Base-by-base conservation (phyloP, 2,329 filamentous ascomycete species). In the Leptographium procerum region DNA sequence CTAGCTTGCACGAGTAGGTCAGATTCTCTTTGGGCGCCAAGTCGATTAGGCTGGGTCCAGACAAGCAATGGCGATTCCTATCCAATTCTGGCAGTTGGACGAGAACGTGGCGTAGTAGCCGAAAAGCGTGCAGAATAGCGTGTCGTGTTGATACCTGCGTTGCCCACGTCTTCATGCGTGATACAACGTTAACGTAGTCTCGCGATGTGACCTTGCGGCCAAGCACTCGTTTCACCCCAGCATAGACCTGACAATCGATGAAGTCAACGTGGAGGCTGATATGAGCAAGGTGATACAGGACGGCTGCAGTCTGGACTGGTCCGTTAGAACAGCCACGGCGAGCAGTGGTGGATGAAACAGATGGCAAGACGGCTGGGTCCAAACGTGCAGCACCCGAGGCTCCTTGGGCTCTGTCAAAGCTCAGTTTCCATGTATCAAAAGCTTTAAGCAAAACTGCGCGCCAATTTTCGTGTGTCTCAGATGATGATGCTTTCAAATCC, bases 231-330 rank as follows among this genome's bases (percentile, higher is more conserved):
- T 83, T 86, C 0, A 88, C 88, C 2, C 89, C 88, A 0, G 89
- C 89, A 68, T 90, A 95, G 51, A 95, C 89, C 69, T 95, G 90
- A 66, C 89, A 91, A 69, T 95, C 90, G 28, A 94, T 84, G 48
- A 96, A 88, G 66, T 95, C 89, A 47, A 91, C 87, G 67, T 95
- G 88, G 67, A 94, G 86, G 43, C 87, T 89, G 80, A 96, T 91
- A 65, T 95, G 90, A 0, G 90, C 89, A 19, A 96, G 75, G 62
- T 92, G 89, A 66, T 95, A 91, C 4, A 96, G 77, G 9, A 94
- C 86, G 2, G 86, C 87, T 10, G 88, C 83, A 56, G 86, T 88
- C 67, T 94, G 87, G 61, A 91, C 89, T 34, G 90, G 84, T 0
- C 79, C 76, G 56, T 77, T 82, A 1, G 74, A 10, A 69, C 70